Evolutionary conservation across 2,329 filamentous ascomycete species (phyloP).

Genomic region (Ambrosiella xylebori): DNA sequence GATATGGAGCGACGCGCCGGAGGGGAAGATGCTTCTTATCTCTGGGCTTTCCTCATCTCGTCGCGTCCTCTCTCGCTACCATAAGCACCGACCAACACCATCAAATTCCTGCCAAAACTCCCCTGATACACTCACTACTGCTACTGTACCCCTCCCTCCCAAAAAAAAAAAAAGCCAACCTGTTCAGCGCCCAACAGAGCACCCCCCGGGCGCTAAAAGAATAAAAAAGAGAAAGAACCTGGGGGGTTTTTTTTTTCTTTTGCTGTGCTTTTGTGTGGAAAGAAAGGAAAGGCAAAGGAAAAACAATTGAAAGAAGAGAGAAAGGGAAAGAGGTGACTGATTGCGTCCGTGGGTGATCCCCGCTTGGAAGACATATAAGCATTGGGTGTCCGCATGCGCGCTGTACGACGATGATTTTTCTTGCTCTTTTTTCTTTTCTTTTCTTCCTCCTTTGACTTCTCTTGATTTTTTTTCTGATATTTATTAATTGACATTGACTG

Average conservation of each 20-base stretch:
- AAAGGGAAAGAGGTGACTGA: conserved; percentile 10
- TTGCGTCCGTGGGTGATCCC: conserved; percentile 31
- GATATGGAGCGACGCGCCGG: no score
- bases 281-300: background rate
- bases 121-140: no score
- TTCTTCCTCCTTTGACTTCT: background rate
- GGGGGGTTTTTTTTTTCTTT: background rate
- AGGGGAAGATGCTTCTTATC: no score
- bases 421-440: conserved; percentile 16
- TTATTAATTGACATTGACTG: background rate
- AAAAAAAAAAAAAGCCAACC: no score
- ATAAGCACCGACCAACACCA: no score
- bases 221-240: background rate
- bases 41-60: no score
- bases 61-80: no score
- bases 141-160: no score
- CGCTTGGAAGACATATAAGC: conserved; percentile 43
- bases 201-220: background rate
- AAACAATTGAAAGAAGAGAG: background rate
- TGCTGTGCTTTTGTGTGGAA: background rate
- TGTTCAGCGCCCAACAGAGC: no score
- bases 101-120: no score
- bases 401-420: conserved; percentile 19
- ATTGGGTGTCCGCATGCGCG: conserved; percentile 31
- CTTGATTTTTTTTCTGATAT: background rate